Evolutionary conservation across 2,329 filamentous ascomycete genomes (phyloP).

Genomic region (Xylariaceae sp.): DNA sequence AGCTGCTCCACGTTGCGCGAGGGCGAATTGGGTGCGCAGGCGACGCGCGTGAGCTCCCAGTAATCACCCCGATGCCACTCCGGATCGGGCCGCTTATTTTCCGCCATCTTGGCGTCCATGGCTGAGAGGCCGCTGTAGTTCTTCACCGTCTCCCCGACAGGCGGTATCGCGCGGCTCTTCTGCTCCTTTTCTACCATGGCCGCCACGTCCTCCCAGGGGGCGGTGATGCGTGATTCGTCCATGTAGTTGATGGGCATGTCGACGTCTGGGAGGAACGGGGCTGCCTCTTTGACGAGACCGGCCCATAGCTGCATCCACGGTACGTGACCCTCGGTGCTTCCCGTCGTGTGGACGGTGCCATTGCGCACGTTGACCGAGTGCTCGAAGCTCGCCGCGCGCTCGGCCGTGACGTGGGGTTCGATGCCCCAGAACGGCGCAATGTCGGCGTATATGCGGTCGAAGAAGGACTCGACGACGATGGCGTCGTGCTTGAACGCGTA

Average conservation of each 20-base stretch:
- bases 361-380: slow-evolving; percentile 44
- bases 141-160: slow-evolving; percentile 36
- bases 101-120: slow-evolving; percentile 15
- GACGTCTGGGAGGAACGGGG: slow-evolving; percentile 46
- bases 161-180: slow-evolving; percentile 32
- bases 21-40: slow-evolving; percentile 45
- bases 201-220: slow-evolving; percentile 47
- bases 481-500: slow-evolving; percentile 47
- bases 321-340: slow-evolving; percentile 37
- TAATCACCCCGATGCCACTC: slow-evolving; percentile 39
- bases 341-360: slow-evolving; percentile 36
- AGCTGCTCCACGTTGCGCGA: slow-evolving; percentile 35
- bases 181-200: slow-evolving; percentile 37
- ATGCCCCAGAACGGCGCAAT: slow-evolving; percentile 56
- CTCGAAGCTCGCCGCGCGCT: slow-evolving; percentile 38
- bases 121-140: slow-evolving; percentile 28
- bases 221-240: slow-evolving; percentile 48
- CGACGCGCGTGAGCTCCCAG: slow-evolving; percentile 44
- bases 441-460: slow-evolving; percentile 60
- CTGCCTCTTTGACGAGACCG: slow-evolving; percentile 45
- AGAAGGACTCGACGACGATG: slow-evolving; percentile 58
- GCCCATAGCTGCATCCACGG: slow-evolving; percentile 46
- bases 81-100: slow-evolving; percentile 26
- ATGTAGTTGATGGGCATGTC: slow-evolving; percentile 49
- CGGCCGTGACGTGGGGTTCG: slow-evolving; percentile 36